Evolutionary conservation across 1,139 yeast genomes (phyloP).

Genomic region (Saccharomyces hybrid): DNA sequence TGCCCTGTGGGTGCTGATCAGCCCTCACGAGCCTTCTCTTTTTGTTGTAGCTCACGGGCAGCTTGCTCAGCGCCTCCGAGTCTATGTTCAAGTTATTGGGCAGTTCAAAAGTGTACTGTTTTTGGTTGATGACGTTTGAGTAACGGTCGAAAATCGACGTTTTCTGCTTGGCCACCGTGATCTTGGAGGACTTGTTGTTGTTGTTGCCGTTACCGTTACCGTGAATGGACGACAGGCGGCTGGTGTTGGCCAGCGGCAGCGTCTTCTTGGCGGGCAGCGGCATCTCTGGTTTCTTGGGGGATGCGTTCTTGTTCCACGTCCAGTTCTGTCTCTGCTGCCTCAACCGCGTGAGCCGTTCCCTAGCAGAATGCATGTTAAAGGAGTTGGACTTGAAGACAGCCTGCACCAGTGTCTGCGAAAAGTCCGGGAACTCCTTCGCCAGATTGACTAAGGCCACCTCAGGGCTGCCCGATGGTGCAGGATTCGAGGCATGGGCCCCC

Average conservation of each 20-base stretch:
- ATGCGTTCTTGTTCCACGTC: conserved; percentile 15
- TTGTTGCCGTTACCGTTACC: neutral
- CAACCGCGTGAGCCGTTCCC: conserved; percentile 39
- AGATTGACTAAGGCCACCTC: conserved; percentile 15
- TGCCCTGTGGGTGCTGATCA: conserved; percentile 11
- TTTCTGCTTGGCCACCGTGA: conserved; percentile 46
- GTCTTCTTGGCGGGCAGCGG: conserved; percentile 4
- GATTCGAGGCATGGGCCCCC: neutral
- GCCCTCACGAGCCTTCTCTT: conserved; percentile 30
- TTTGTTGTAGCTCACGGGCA: conserved; percentile 11
- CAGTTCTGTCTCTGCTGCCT: conserved; percentile 27
- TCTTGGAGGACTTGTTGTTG: conserved; percentile 32
- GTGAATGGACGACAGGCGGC: conserved; percentile 1
- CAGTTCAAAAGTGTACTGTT: neutral
- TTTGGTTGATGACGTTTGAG: conserved; percentile 27
- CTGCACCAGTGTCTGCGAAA: conserved; percentile 47
- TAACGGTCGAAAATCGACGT: conserved; percentile 41
- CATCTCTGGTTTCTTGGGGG: conserved; percentile 7
- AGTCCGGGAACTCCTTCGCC: conserved; percentile 38
- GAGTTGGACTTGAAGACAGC: conserved; percentile 56
- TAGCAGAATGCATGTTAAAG: conserved; percentile 49
- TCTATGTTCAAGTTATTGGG: conserved; percentile 7
- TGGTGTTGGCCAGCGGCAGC: conserved; percentile 1
- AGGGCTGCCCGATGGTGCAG: neutral
- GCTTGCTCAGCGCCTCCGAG: conserved; percentile 13